These are phyloP conservation scores for Linnemannia hyalina DNA, from an alignment of 192 early-diverging fungal genomes.

Conservation along the genomic window DNA sequence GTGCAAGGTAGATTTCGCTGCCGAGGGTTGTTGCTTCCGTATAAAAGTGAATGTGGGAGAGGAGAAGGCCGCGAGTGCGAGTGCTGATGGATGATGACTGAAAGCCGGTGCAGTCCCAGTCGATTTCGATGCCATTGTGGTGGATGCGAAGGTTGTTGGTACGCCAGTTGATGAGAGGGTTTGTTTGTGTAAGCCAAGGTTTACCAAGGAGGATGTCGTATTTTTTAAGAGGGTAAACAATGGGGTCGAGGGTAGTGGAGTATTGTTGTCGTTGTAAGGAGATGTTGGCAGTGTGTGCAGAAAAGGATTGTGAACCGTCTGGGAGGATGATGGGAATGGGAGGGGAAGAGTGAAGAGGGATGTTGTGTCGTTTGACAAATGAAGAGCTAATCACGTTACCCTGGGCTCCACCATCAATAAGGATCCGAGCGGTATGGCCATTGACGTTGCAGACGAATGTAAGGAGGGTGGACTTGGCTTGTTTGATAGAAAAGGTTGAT, in stretches of 20 bases:
- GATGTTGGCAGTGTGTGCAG: conserved; percentile 6
- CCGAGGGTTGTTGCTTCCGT: too few relatives aligned
- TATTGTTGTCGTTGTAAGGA: background rate
- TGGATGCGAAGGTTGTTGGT: background rate
- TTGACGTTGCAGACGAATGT: conserved; percentile 5
- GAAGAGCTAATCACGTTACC: conserved; percentile 16
- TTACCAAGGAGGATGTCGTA: conserved; percentile 18
- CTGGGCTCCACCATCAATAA: conserved; percentile 22
- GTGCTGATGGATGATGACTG: too few relatives aligned
- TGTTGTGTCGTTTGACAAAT: background rate
- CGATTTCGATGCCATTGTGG: too few relatives aligned
- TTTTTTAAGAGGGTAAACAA: conserved; percentile 2
- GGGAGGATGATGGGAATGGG: conserved; percentile 25
- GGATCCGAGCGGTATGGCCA: background rate
- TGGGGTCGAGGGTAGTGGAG: background rate
- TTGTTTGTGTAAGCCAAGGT: conserved; percentile 6
- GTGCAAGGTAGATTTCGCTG: too few relatives aligned
- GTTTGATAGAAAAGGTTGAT: background rate
- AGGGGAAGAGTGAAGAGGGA: background rate
- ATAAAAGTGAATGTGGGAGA: too few relatives aligned
- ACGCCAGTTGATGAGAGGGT: conserved; percentile 9
- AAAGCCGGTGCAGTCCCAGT: too few relatives aligned
- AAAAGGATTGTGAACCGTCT: conserved; percentile 11
- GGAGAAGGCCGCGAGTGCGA: too few relatives aligned
- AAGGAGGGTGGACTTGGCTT: background rate